A percentile compares a stretch with the other conserved stretches of the same genome.
Evolutionary conservation across 306 rosid species (phyloP).

Genomic region (Cercis canadensis): DNA sequence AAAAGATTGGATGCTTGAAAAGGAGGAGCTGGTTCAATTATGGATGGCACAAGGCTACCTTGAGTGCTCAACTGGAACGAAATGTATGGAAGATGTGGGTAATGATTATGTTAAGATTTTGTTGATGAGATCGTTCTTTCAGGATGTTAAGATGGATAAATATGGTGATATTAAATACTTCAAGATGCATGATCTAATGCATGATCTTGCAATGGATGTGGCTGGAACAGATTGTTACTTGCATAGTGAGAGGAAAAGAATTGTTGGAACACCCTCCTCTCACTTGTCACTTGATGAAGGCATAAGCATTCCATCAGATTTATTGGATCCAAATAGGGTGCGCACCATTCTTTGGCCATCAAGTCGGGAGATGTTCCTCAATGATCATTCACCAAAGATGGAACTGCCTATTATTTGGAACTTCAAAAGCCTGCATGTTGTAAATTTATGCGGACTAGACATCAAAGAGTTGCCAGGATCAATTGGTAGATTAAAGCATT

Average conservation of each 20-base stretch:
- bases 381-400: no score
- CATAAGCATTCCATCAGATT: fast-evolving
- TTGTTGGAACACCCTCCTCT: background rate
- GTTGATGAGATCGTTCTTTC: slow-evolving; percentile 28
- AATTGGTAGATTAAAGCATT: background rate
- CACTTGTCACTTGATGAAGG: background rate
- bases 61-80: background rate
- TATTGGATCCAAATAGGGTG: background rate
- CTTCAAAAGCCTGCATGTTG: background rate
- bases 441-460: background rate
- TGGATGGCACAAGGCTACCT: background rate
- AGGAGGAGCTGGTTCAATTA: background rate
- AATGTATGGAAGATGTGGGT: background rate
- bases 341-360: no score
- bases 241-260: background rate
- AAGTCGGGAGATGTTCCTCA: no score
- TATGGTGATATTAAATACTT: slow-evolving; percentile 12
- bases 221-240: background rate
- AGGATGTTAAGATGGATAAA: background rate
- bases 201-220: slow-evolving; percentile 14
- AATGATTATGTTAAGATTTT: slow-evolving; percentile 8
- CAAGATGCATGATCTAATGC: background rate
- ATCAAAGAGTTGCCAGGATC: background rate
- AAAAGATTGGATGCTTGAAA: background rate
- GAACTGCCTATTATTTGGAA: no score